Percentiles rank a stretch among this genome's conserved stretches.
Evolutionary conservation across 2,329 filamentous ascomycete species (phyloP).

Genomic region (Trichoderma sp.): DNA sequence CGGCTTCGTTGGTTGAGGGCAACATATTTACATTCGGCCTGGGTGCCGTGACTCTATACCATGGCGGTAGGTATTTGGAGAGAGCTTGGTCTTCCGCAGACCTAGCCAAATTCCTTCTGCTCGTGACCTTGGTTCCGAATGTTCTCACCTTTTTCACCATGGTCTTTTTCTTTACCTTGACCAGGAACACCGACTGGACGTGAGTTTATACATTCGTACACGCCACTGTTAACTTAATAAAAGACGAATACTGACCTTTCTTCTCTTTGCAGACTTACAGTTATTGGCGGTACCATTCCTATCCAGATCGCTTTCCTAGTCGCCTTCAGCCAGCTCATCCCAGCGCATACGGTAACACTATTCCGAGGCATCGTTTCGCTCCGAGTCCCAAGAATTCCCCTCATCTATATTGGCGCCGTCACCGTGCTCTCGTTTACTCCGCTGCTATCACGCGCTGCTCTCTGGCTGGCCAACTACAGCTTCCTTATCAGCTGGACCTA

Average conservation of each 20-base stretch:
- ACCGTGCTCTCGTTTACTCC: constrained; percentile 65
- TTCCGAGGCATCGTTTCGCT: constrained; percentile 88
- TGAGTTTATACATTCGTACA: constrained; percentile 50
- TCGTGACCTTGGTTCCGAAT: constrained; percentile 81
- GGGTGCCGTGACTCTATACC: constrained; percentile 78
- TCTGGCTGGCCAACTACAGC: constrained; percentile 78
- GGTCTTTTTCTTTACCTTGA: constrained; percentile 72
- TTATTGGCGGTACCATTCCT: constrained; percentile 85
- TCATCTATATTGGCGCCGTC: constrained; percentile 76
- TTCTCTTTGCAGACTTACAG: constrained; percentile 62
- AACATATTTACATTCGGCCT: constrained; percentile 86
- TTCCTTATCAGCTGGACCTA: constrained; percentile 93
- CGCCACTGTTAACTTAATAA: neutral
- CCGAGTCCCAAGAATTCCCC: constrained; percentile 72
- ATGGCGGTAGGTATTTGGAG: constrained; percentile 93
- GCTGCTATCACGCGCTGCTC: constrained; percentile 68
- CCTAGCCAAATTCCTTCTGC: constrained; percentile 84
- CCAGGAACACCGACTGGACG: constrained; percentile 69
- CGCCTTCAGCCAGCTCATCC: constrained; percentile 95
- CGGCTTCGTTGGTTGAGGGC: constrained; percentile 86
- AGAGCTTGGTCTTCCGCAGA: constrained; percentile 92
- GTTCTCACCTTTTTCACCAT: constrained; percentile 72
- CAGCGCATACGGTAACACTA: constrained; percentile 93
- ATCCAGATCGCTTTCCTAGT: constrained; percentile 93
- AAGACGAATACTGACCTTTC: neutral